Conservation (phyloP, 140 eudicot genomes). For the Senecio squalidus region DNA sequence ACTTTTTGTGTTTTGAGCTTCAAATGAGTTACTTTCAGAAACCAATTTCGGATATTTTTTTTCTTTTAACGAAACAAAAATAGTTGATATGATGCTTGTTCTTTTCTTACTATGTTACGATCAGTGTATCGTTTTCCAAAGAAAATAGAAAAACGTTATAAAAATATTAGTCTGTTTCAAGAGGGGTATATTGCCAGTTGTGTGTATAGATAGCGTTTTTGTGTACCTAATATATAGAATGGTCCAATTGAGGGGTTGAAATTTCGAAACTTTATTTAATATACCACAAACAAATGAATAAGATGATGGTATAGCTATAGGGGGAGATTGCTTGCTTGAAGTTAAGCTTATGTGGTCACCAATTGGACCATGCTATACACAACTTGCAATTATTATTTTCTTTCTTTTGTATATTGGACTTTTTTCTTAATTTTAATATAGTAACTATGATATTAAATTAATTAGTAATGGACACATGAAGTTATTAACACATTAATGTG, state of each 20-base stretch:
- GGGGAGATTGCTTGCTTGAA: conserved; percentile 11
- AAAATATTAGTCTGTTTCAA: conserved; percentile 15
- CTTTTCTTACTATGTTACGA: background rate
- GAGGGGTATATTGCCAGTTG: conserved; percentile 18
- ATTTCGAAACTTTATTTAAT: background rate
- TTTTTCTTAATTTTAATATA: background rate
- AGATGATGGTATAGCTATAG: conserved; percentile 24
- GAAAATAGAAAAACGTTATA: background rate
- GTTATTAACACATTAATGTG: background rate
- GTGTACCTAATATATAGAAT: conserved; percentile 14
- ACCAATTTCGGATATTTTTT: background rate
- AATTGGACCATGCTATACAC: conserved; percentile 32
- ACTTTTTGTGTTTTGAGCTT: background rate
- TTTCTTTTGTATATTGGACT: background rate
- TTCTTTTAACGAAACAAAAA: background rate
- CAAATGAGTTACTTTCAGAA: background rate
- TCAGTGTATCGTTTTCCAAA: background rate
- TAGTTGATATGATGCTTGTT: background rate
- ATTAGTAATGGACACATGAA: background rate
- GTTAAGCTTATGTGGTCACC: conserved; percentile 32
- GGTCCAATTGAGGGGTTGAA: conserved; percentile 16
- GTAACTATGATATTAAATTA: background rate
- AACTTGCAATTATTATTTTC: conserved; percentile 20
- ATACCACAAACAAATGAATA: background rate
- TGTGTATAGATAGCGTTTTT: conserved; percentile 14